Evolutionary conservation across 345 rosid species (phyloP).

Genomic region (Geranium rotundifolium): DNA sequence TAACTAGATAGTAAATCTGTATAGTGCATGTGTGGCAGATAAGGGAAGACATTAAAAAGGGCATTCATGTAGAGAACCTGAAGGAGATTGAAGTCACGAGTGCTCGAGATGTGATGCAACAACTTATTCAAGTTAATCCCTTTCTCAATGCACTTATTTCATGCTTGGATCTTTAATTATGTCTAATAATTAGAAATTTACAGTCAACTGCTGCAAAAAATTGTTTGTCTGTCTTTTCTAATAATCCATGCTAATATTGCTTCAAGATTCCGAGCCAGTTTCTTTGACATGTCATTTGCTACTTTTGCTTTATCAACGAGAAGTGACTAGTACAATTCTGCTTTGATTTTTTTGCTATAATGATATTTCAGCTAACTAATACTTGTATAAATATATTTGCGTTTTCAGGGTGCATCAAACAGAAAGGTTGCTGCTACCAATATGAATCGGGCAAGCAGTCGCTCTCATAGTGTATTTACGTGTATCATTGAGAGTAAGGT

Average conservation of each 20-base stretch:
- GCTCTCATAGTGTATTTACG: slow-evolving; percentile 97
- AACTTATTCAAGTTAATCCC: slow-evolving; percentile 56
- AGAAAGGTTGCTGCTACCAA: slow-evolving; percentile 97
- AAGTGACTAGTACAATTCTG: not conserved
- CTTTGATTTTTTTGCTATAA: too few relatives aligned
- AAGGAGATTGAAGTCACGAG: slow-evolving; percentile 85
- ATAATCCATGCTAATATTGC: not conserved
- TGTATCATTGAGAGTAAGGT: slow-evolving; percentile 94
- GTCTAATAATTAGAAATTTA: not conserved
- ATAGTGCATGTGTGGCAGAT: slow-evolving; percentile 30
- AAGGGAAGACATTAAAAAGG: slow-evolving; percentile 90
- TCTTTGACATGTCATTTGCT: too few relatives aligned
- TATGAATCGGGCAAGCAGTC: slow-evolving; percentile 97
- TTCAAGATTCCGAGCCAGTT: too few relatives aligned
- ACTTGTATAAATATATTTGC: not conserved
- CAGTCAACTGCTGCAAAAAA: too few relatives aligned
- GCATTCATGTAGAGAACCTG: slow-evolving; percentile 83
- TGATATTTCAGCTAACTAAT: too few relatives aligned
- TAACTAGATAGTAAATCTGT: not conserved
- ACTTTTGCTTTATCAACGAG: too few relatives aligned
- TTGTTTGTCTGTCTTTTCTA: not conserved
- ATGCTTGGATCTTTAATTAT: too few relatives aligned
- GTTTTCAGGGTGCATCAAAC: slow-evolving; percentile 82
- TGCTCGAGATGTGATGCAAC: slow-evolving; percentile 87
- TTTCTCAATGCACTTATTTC: not conserved